Evolutionary conservation across 768 basidiomycete species (phyloP), one percentile per base, ranked within the genome.

Genomic region (Agrocybe chaxingu): DNA sequence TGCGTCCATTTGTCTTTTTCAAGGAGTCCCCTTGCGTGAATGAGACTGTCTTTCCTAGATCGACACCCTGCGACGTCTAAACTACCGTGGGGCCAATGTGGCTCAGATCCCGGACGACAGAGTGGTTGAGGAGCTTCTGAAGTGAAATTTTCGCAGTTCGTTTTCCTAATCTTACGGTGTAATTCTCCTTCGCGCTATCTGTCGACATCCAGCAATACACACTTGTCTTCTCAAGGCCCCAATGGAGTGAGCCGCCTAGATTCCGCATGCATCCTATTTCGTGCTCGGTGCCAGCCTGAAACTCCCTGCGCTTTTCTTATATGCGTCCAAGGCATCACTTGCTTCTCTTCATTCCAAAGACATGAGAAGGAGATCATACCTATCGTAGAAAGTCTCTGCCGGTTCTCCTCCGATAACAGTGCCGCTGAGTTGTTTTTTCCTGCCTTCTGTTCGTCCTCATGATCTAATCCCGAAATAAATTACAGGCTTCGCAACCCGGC

Each of bases 61-160:
- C 53, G 92, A 93, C 62, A 88, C 86, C n/a, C 77, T 96, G 53
- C 80, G 87, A 57, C 77, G 90, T 60, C 64, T 95, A 63, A 95
- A 96, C 66, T 96, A 96, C 70, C 83, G 92, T 24, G 80, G 93
- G 19, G 71, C 81, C 12, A 94, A 93, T 63, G 83, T 87, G 41
- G 75, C 84, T 10, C 85, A 87, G 67, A 88, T 92, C 66, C 68
- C 80, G 37, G 90, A 92, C 60, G 92, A 94, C 62, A 80, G 84
- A 64, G 75, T 94, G 37, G 86, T 95, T 19, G 89, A 94, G 68
- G 90, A 92, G 70, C 74, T 94, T 55, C 72, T 95, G 70, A 89
- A 87, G 63, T 74, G 24, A 24, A 63, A 66, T 45, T 35, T 37
- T 45, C 12, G 35, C 50, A 51, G 47, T 57, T 52, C 39, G 57